Base-by-base conservation (phyloP, 495 filamentous ascomycete genomes). In the Daldinia caldariorum region DNA sequence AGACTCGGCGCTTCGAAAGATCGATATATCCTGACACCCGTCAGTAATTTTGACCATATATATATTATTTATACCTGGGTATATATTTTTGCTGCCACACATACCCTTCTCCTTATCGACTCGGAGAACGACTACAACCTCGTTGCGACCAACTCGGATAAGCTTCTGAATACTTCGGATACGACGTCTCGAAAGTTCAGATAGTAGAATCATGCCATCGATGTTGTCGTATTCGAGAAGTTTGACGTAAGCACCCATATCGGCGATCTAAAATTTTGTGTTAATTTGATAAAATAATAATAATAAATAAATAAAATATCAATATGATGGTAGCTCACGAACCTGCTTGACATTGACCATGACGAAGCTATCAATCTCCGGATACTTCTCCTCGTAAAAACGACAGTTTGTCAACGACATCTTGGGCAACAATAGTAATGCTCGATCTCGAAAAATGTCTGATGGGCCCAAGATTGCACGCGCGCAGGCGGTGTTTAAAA, bases 171-270 rank as follows among this genome's bases (percentile, higher is more conserved):
- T 99, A 87, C 90, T 93, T 82, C 95, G 85, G 74, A 99, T 99
- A 87, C 95, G 94, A 81, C 95, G 89, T 81, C 95, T 87, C 29
- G 96, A 98, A 54, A 99, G 87, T 79, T 99, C 95, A 72, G 91
- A 95, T 67, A 99, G 91, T 54, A 99, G 85, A 69, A 99, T 99
- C 95, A 99, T 99, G 84, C 95, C 95, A 79, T 99, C 95, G 80
- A 99, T 99, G 83, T 97, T 97, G 80, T 98, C 95, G 81, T 99
- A 99, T 83, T 99, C 95, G 73, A 99, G 90, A 31, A 99, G 89
- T 83, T 99, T 99, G 77, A 99, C 95, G 78, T 99, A 99, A 72
- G 95, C 95, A 72, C 95, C 95, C 95, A 99, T 99, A 79, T 99
- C 95, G 78, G 95, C 95, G 78, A 99, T 99, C 93, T 97, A 74